phyloP scores from a whole-genome alignment of 2,329 filamentous ascomycete genomes.

The Colletotrichum sp. region DNA sequence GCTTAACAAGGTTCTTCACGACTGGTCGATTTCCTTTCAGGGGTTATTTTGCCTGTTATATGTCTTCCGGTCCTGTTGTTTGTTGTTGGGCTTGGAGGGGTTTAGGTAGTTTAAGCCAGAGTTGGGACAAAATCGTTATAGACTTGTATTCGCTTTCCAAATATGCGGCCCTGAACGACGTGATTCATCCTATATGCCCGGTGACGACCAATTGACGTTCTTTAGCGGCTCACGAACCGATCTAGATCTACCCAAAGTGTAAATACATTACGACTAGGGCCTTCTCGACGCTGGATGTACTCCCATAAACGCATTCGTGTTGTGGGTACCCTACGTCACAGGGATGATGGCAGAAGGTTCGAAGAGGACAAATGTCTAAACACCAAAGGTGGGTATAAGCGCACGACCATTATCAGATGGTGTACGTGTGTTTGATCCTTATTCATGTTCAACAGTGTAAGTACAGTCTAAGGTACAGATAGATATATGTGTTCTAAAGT shows the following conservation, averaged over 20 bases:
- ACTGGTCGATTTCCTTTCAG: slow-evolving; percentile 10
- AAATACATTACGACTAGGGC: background rate
- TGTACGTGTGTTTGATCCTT: background rate
- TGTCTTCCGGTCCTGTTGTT: background rate
- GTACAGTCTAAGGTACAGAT: background rate
- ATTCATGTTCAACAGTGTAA: background rate
- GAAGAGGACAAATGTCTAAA: slow-evolving; percentile 1
- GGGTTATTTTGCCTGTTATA: background rate
- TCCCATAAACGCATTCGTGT: background rate
- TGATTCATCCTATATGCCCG: background rate
- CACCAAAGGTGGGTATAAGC: background rate
- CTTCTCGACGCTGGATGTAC: background rate
- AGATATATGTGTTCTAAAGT: background rate
- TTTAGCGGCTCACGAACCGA: background rate
- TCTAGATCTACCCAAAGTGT: background rate
- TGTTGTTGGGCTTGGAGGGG: slow-evolving; percentile 11
- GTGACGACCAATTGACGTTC: background rate
- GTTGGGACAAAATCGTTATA: slow-evolving; percentile 18
- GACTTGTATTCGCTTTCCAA: slow-evolving; percentile 3
- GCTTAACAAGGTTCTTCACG: background rate
- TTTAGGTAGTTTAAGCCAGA: slow-evolving; percentile 9
- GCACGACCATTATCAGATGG: background rate
- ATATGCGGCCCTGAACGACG: background rate
- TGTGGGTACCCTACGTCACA: slow-evolving; percentile 4
- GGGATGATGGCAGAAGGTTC: slow-evolving; percentile 1